Evolutionary conservation across 495 filamentous ascomycete species (phyloP).

Genomic region (Melanomma pulvis-pyrius): DNA sequence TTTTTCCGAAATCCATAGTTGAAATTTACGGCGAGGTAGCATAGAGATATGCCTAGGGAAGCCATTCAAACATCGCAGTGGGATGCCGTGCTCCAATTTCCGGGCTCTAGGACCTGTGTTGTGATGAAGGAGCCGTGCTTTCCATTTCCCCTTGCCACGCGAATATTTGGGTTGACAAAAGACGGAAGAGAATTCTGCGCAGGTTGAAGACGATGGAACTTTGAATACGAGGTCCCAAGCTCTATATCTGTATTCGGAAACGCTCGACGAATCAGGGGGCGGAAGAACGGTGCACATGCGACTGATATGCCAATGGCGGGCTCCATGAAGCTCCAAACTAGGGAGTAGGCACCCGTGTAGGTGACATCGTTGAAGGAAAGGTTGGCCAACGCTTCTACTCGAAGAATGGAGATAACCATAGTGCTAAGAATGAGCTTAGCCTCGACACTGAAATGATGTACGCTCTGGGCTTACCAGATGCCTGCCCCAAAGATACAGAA

Average conservation of each 20-base stretch:
- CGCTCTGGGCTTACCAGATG: constrained; percentile 5
- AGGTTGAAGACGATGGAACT: background rate
- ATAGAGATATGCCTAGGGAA: too few relatives aligned
- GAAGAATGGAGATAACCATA: constrained; percentile 24
- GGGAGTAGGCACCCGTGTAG: constrained; percentile 14
- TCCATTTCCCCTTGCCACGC: background rate
- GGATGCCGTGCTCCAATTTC: constrained; percentile 4
- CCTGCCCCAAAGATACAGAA: constrained; percentile 22
- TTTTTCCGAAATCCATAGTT: too few relatives aligned
- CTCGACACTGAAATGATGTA: background rate
- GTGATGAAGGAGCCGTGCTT: constrained; percentile 4
- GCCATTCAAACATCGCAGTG: background rate
- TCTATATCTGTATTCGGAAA: background rate
- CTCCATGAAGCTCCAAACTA: constrained; percentile 27
- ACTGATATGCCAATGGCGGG: constrained; percentile 26
- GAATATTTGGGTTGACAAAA: background rate
- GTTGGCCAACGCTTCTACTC: constrained; percentile 8
- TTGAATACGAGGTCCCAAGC: background rate
- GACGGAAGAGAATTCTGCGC: background rate
- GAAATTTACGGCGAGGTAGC: too few relatives aligned
- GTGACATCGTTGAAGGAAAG: constrained; percentile 20
- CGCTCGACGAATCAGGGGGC: constrained; percentile 6
- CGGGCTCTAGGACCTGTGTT: background rate
- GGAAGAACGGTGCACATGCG: constrained; percentile 26
- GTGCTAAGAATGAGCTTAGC: constrained; percentile 3